phyloP scores from a whole-genome alignment of 768 basidiomycete genomes.

The Lentinula edodes region DNA sequence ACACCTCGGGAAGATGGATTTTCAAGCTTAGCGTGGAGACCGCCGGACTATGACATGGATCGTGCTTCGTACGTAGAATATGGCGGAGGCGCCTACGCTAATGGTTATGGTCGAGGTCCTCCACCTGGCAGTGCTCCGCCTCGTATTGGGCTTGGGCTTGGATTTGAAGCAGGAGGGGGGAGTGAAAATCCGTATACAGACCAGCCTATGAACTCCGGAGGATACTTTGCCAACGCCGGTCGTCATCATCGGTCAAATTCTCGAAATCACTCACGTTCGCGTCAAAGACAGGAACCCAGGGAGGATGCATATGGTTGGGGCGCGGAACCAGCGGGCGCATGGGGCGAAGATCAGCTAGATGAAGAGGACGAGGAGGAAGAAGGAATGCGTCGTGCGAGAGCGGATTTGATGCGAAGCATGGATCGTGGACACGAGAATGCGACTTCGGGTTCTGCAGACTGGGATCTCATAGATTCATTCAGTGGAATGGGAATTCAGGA shows the following conservation, averaged over 20 bases:
- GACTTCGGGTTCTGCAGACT: background rate
- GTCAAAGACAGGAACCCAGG: background rate
- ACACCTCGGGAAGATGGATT: background rate
- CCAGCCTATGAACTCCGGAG: background rate
- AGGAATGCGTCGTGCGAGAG: background rate
- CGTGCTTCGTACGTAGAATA: background rate
- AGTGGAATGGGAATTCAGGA: background rate
- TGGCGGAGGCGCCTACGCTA: background rate
- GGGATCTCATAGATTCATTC: background rate
- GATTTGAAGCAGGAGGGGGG: background rate
- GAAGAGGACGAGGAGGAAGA: background rate
- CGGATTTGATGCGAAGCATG: background rate
- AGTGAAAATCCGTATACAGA: background rate
- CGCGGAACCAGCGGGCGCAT: background rate
- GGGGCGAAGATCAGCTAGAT: background rate
- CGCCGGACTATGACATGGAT: background rate
- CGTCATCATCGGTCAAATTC: background rate
- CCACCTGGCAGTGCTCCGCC: background rate
- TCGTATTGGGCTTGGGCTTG: background rate
- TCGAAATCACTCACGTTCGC: background rate
- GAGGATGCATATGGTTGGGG: background rate
- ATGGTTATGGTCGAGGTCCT: background rate
- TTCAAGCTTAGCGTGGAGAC: conserved; percentile 1
- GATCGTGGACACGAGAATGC: background rate
- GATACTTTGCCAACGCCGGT: background rate